phyloP scores from a whole-genome alignment of 495 filamentous ascomycete genomes.

The Penicillium diatomitis region DNA sequence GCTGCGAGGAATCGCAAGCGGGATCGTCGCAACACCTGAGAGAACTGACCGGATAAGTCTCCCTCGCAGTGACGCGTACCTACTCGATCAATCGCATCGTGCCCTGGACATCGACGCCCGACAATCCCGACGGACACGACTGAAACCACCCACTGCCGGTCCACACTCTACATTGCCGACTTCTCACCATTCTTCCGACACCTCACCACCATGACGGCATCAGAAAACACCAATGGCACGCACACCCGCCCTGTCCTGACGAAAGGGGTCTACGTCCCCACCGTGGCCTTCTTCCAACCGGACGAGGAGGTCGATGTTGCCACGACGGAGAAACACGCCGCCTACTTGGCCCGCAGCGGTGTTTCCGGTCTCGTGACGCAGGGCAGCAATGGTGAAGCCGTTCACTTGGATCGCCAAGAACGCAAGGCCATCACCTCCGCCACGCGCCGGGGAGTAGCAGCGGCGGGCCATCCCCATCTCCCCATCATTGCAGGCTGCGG shows the following conservation, averaged over 20 bases:
- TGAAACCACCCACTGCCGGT: too few relatives aligned
- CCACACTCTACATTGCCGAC: too few relatives aligned
- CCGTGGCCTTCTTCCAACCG: slow-evolving; percentile 56
- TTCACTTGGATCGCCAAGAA: slow-evolving; percentile 65
- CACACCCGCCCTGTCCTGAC: slow-evolving; percentile 19
- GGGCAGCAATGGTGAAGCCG: slow-evolving; percentile 85
- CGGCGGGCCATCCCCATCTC: slow-evolving; percentile 54
- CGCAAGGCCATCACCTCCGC: slow-evolving; percentile 59
- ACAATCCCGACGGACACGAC: too few relatives aligned
- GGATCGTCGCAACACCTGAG: too few relatives aligned
- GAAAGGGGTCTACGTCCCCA: slow-evolving; percentile 59
- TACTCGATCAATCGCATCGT: too few relatives aligned
- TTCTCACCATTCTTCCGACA: background rate
- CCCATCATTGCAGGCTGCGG: slow-evolving; percentile 83
- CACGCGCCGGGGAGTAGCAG: slow-evolving; percentile 67
- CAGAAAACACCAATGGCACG: slow-evolving; percentile 7
- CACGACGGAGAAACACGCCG: slow-evolving; percentile 65
- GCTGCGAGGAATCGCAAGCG: too few relatives aligned
- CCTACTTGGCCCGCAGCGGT: slow-evolving; percentile 73
- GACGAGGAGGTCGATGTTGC: slow-evolving; percentile 56
- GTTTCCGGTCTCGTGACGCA: slow-evolving; percentile 76
- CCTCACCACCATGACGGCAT: slow-evolving; percentile 13
- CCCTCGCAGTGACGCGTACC: too few relatives aligned
- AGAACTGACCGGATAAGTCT: too few relatives aligned
- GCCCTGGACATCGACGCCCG: too few relatives aligned